Percentiles rank a stretch among this genome's conserved stretches.
phyloP scores from a whole-genome alignment of 352 stramenopile genomes.

The Lagenidium giganteum region DNA sequence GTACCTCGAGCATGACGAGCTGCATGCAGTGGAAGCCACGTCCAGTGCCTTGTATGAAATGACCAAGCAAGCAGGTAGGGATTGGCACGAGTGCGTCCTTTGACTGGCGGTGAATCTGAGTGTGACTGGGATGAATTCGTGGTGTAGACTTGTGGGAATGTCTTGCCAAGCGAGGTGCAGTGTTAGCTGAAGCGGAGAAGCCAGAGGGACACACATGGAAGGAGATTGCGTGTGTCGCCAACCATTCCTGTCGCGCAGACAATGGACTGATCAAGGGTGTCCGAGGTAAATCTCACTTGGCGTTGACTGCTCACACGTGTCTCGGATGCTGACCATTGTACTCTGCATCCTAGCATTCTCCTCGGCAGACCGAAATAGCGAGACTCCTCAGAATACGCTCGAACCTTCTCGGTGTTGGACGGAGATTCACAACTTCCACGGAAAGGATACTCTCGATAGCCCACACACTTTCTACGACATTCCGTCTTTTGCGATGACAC shows the following conservation, averaged over 20 bases:
- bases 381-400: conserved; percentile 44
- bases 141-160: conserved; percentile 40
- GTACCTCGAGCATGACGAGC: conserved; percentile 45
- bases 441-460: conserved; percentile 22
- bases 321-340: conserved; percentile 8
- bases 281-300: conserved; percentile 4
- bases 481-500: conserved; percentile 35
- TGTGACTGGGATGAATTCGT: background rate
- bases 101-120: background rate
- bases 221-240: conserved; percentile 38
- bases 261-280: conserved; percentile 33
- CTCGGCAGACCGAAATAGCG: conserved; percentile 17
- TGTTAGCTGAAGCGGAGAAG: conserved; percentile 15
- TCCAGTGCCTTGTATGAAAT: conserved; percentile 24
- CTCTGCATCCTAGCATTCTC: conserved; percentile 14
- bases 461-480: conserved; percentile 25
- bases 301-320: background rate
- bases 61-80: conserved; percentile 31
- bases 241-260: conserved; percentile 24
- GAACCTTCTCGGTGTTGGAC: conserved; percentile 63
- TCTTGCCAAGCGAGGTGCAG: conserved; percentile 15
- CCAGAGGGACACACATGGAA: conserved; percentile 31
- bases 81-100: background rate
- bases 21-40: conserved; percentile 50
- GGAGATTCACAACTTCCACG: conserved; percentile 33